Evolutionary conservation across 2,329 filamentous ascomycete species (phyloP).

Genomic region (Xylariaceae sp.): DNA sequence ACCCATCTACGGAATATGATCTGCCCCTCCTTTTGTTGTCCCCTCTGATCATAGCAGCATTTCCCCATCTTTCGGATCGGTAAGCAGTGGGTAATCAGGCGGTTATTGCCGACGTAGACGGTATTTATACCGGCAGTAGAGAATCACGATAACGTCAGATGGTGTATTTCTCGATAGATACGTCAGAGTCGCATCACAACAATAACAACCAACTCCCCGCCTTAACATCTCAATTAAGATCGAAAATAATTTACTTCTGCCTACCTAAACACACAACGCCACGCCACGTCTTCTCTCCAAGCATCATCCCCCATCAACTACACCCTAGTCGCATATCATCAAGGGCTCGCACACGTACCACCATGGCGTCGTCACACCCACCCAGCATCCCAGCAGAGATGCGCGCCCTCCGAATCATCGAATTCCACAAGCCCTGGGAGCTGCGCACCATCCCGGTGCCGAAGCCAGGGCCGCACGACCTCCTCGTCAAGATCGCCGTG

Average conservation of each 20-base stretch:
- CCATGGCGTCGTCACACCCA: neutral
- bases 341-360: neutral
- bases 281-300: neutral
- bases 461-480: conserved; percentile 44
- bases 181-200: neutral
- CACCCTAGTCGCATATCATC: neutral
- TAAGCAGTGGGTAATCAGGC: too few species aligned
- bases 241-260: too few species aligned
- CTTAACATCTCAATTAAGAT: too few species aligned
- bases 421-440: conserved; percentile 51
- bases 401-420: conserved; percentile 31
- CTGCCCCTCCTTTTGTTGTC: too few species aligned
- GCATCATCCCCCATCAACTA: neutral
- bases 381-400: conserved; percentile 24
- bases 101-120: neutral
- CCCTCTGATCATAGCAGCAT: too few species aligned
- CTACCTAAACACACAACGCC: neutral
- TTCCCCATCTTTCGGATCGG: too few species aligned
- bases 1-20: too few species aligned
- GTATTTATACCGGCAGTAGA: neutral
- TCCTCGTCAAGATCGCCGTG: conserved; percentile 56
- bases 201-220: neutral
- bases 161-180: neutral
- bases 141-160: neutral
- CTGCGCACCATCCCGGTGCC: conserved; percentile 47